phyloP scores from a whole-genome alignment of 2,329 filamentous ascomycete species.

The Nemania serpens region DNA sequence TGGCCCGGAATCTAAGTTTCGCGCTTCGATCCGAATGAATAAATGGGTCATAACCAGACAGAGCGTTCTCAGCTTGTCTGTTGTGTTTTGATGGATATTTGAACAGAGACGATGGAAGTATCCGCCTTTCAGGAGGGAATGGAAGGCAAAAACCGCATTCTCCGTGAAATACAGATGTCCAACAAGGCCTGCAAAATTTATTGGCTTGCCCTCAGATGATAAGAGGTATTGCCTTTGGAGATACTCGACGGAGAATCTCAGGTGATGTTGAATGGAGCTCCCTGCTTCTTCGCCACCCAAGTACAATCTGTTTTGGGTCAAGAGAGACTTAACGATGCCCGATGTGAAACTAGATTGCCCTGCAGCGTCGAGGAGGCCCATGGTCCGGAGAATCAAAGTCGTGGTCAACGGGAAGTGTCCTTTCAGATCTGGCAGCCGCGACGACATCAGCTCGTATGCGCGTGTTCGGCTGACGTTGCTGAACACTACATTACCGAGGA shows the following conservation, averaged over 20 bases:
- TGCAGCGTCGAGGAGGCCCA: slow-evolving; percentile 69
- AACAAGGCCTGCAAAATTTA: slow-evolving; percentile 74
- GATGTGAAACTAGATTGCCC: slow-evolving; percentile 65
- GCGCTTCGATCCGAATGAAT: slow-evolving; percentile 62
- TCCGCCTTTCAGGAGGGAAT: slow-evolving; percentile 67
- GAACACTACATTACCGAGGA: slow-evolving; percentile 82
- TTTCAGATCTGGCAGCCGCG: slow-evolving; percentile 71
- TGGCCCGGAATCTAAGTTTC: slow-evolving; percentile 39
- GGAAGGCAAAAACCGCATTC: slow-evolving; percentile 76
- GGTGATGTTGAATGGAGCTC: slow-evolving; percentile 73
- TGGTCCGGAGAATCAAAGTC: slow-evolving; percentile 70
- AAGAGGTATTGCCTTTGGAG: slow-evolving; percentile 71
- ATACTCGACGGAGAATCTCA: slow-evolving; percentile 83
- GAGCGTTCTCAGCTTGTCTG: slow-evolving; percentile 49
- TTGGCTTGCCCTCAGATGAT: slow-evolving; percentile 61
- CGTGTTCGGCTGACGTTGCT: slow-evolving; percentile 65
- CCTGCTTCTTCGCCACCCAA: slow-evolving; percentile 71
- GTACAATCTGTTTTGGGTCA: slow-evolving; percentile 72
- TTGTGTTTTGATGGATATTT: not conserved
- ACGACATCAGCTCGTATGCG: slow-evolving; percentile 71
- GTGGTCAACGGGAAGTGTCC: slow-evolving; percentile 81
- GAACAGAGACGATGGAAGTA: slow-evolving; percentile 27
- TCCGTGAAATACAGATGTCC: slow-evolving; percentile 78
- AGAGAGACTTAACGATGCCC: slow-evolving; percentile 65
- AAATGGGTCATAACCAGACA: slow-evolving; percentile 73